A percentile compares a stretch with the other conserved stretches of the same genome.
Evolutionary conservation across 371 early-diverging fungal species (phyloP).

Genomic region (Apophysomyces sp.): DNA sequence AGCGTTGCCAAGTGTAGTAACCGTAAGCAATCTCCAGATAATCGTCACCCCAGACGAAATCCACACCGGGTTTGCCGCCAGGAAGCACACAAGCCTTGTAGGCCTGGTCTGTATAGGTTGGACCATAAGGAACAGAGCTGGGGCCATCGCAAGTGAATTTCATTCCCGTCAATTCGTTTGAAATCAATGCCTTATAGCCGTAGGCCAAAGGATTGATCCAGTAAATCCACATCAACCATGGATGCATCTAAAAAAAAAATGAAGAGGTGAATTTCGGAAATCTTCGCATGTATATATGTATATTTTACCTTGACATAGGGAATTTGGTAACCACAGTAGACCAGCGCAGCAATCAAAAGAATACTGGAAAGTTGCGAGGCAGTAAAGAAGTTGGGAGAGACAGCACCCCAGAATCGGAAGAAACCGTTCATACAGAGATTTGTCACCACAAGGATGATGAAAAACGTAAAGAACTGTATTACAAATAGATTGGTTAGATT

Average conservation of each 20-base stretch:
- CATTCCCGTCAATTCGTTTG: constrained; percentile 62
- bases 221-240: constrained; percentile 72
- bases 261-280: too few species aligned
- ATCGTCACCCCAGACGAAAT: constrained; percentile 46
- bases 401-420: constrained; percentile 61
- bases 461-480: constrained; percentile 59
- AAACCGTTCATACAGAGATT: constrained; percentile 60
- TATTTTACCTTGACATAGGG: not conserved
- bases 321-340: constrained; percentile 70
- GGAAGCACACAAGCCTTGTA: constrained; percentile 56
- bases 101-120: constrained; percentile 31
- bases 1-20: constrained; percentile 48
- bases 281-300: too few species aligned
- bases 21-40: constrained; percentile 47
- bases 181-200: constrained; percentile 62
- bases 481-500: too few species aligned
- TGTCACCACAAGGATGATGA: constrained; percentile 47
- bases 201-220: constrained; percentile 73
- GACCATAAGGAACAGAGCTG: constrained; percentile 41
- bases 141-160: constrained; percentile 37
- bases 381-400: constrained; percentile 56
- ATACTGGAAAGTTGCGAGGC: constrained; percentile 58
- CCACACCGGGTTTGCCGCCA: constrained; percentile 51
- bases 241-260: constrained; percentile 69
- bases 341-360: constrained; percentile 48